Conservation (phyloP, 805 yeast species). For the Wickerhamomyces ciferrii region DNA sequence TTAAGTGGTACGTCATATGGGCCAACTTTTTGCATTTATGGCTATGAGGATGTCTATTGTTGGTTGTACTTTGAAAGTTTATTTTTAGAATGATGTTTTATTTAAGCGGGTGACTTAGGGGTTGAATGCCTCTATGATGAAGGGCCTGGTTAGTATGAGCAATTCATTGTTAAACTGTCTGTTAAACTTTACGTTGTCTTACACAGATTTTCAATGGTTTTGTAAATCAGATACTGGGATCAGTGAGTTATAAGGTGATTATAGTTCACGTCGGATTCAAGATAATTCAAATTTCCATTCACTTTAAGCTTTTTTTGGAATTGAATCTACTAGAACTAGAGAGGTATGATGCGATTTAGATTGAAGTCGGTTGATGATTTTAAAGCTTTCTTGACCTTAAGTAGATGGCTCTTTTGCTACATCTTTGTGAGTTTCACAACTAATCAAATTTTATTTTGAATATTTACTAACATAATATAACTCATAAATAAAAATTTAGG, state of each 20-base stretch:
- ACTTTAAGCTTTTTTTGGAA: background rate
- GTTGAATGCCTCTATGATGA: conserved; percentile 8
- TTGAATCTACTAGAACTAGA: too few species aligned
- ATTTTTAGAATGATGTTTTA: too few species aligned
- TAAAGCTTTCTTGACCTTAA: background rate
- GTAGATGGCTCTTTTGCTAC: background rate
- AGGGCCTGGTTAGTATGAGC: conserved; percentile 14
- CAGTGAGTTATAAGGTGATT: conserved; percentile 11
- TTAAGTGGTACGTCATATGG: too few species aligned
- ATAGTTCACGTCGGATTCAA: conserved; percentile 17
- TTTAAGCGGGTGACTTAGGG: too few species aligned
- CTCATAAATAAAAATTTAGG: background rate
- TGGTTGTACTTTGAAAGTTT: too few species aligned
- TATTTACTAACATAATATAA: background rate
- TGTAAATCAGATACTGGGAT: conserved; percentile 13
- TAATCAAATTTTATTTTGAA: too few species aligned
- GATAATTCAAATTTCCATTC: conserved; percentile 1
- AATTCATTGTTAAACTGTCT: background rate
- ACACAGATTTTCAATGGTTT: too few species aligned
- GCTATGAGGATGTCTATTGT: too few species aligned
- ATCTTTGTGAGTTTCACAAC: background rate
- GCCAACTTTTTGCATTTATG: too few species aligned
- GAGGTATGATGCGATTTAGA: too few species aligned
- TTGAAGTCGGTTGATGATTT: background rate
- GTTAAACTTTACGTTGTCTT: too few species aligned